Evolutionary conservation across 176 grass and related monocot genomes (phyloP).

Genomic region (Pontederia crassipes): DNA sequence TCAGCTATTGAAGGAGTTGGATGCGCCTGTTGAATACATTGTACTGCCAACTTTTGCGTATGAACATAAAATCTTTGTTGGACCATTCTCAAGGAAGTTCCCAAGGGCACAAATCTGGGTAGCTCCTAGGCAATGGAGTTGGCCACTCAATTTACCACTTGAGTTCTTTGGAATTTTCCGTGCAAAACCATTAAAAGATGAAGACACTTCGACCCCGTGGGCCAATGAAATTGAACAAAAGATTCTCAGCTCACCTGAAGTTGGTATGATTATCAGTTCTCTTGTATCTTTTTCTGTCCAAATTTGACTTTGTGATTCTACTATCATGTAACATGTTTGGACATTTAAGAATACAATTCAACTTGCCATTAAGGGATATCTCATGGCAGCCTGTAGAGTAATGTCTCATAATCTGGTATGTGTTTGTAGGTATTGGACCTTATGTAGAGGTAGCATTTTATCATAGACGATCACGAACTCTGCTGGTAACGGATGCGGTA

Average conservation of each 20-base stretch:
- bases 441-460: constrained; percentile 94
- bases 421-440: constrained; percentile 73
- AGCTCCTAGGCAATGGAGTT: constrained; percentile 93
- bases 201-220: constrained; percentile 71
- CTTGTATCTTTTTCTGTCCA: background rate
- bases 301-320: background rate
- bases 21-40: constrained; percentile 88
- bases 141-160: constrained; percentile 91
- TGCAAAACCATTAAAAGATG: constrained; percentile 56
- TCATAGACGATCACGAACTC: constrained; percentile 58
- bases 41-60: constrained; percentile 96
- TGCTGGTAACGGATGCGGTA: constrained; percentile 84
- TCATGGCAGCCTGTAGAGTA: background rate
- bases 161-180: constrained; percentile 94
- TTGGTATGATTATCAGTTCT: constrained; percentile 38
- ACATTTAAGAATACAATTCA: background rate
- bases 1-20: constrained; percentile 85
- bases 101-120: constrained; percentile 81
- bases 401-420: constrained; percentile 7
- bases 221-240: constrained; percentile 88
- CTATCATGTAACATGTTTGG: background rate
- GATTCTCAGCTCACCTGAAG: constrained; percentile 88
- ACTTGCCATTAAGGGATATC: no score
- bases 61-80: constrained; percentile 97
- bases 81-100: constrained; percentile 92